Conservation (phyloP, 352 stramenopile species). For the Phytophthora megakarya region DNA sequence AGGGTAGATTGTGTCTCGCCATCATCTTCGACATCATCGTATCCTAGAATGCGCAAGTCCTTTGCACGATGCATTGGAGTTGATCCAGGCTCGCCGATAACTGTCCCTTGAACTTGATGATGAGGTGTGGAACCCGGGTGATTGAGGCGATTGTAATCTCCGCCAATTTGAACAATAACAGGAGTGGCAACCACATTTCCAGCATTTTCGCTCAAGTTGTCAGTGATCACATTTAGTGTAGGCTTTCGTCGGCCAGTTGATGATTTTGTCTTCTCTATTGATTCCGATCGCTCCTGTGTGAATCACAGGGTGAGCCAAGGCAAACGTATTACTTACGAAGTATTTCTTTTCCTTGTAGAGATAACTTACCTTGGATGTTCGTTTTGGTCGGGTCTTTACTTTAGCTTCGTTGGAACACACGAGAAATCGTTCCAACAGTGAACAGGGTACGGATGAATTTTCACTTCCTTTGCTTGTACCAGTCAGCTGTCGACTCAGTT, state of each 20-base stretch:
- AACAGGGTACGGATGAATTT: constrained; percentile 5
- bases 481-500: constrained; percentile 23
- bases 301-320: not conserved
- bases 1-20: not conserved
- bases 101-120: constrained; percentile 25
- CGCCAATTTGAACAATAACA: constrained; percentile 8
- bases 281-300: constrained; percentile 20
- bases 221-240: constrained; percentile 49
- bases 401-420: constrained; percentile 37
- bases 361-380: constrained; percentile 15
- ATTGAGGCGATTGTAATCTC: constrained; percentile 61
- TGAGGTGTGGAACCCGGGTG: constrained; percentile 67
- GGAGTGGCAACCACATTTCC: constrained; percentile 8
- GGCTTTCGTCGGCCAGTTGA: constrained; percentile 31
- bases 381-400: constrained; percentile 17
- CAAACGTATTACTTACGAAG: not conserved
- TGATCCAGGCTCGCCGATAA: constrained; percentile 62
- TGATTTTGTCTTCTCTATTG: constrained; percentile 18
- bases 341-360: not conserved
- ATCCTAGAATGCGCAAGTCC: constrained; percentile 54
- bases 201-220: constrained; percentile 24
- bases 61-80: constrained; percentile 57
- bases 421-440: constrained; percentile 44
- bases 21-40: constrained; percentile 55
- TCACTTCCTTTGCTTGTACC: not conserved